Evolutionary conservation across 2,329 filamentous ascomycete genomes (phyloP).

Genomic region (Penicillium sp.): DNA sequence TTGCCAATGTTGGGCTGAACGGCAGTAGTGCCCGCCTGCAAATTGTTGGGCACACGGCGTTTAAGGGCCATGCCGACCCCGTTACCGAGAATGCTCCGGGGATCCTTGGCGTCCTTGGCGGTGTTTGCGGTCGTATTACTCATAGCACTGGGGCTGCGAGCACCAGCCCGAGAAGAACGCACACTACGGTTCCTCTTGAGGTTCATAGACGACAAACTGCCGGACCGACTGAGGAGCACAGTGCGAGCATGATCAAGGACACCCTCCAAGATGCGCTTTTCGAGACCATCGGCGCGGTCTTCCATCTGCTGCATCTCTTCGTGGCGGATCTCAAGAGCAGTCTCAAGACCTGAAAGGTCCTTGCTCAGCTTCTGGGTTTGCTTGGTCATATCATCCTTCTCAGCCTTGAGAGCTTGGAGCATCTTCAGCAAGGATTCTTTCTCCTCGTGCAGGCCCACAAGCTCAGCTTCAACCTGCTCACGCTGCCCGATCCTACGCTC

Average conservation of each 20-base stretch:
- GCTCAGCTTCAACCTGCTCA: slow-evolving; percentile 57
- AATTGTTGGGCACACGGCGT: slow-evolving; percentile 50
- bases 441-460: slow-evolving; percentile 54
- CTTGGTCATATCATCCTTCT: slow-evolving; percentile 66
- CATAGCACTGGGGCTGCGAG: slow-evolving; percentile 33
- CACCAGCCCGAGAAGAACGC: slow-evolving; percentile 37
- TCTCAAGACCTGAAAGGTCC: slow-evolving; percentile 88
- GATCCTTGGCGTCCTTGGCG: slow-evolving; percentile 35
- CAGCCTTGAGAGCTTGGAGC: slow-evolving; percentile 47
- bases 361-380: slow-evolving; percentile 79
- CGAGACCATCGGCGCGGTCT: slow-evolving; percentile 77
- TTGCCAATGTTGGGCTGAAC: slow-evolving; percentile 47
- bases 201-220: slow-evolving; percentile 50
- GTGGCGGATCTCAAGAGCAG: slow-evolving; percentile 79
- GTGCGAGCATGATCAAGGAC: slow-evolving; percentile 90
- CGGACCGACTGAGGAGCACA: slow-evolving; percentile 74
- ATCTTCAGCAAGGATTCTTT: slow-evolving; percentile 61
- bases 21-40: slow-evolving; percentile 43
- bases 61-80: slow-evolving; percentile 49
- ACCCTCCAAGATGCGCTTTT: slow-evolving; percentile 89
- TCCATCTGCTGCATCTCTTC: slow-evolving; percentile 94
- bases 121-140: slow-evolving; percentile 31
- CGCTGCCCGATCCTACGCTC: slow-evolving; percentile 70
- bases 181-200: slow-evolving; percentile 49
- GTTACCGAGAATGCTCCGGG: slow-evolving; percentile 39